Conservation (phyloP, 2,329 filamentous ascomycete genomes). For the Aspergillus sp. region DNA sequence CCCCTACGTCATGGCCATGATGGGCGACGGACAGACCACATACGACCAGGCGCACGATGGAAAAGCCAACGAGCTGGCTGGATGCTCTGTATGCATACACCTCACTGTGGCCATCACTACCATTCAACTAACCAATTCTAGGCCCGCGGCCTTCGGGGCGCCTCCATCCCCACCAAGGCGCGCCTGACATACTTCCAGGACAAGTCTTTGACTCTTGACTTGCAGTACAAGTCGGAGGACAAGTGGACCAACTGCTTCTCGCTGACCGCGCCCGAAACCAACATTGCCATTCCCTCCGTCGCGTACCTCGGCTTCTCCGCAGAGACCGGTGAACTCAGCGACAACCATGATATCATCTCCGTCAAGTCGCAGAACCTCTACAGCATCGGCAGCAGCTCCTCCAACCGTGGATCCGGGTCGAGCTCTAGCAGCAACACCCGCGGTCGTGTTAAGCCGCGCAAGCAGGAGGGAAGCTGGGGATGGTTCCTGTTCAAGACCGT, state of each 20-base stretch:
- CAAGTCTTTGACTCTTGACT: constrained; percentile 81
- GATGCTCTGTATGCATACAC: constrained; percentile 67
- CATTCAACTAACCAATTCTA: constrained; percentile 23
- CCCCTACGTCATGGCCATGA: constrained; percentile 98
- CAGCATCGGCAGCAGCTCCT: constrained; percentile 40
- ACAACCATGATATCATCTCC: constrained; percentile 95
- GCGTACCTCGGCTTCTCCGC: constrained; percentile 62
- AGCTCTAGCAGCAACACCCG: constrained; percentile 17
- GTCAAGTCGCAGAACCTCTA: constrained; percentile 88
- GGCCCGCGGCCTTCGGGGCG: constrained; percentile 82
- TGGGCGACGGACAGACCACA: constrained; percentile 80
- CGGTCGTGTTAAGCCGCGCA: constrained; percentile 20
- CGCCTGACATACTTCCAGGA: constrained; percentile 96
- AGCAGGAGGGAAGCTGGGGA: constrained; percentile 53
- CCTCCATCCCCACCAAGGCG: constrained; percentile 76
- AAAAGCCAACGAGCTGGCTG: constrained; percentile 87
- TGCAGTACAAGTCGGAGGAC: constrained; percentile 89
- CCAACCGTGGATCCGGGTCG: constrained; percentile 6
- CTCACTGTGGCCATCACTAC: too few species aligned
- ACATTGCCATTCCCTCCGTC: constrained; percentile 72
- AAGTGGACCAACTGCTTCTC: constrained; percentile 91
- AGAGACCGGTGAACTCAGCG: constrained; percentile 92
- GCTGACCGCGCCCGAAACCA: constrained; percentile 56
- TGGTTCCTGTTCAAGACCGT: constrained; percentile 82
- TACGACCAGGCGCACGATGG: constrained; percentile 96